These are phyloP conservation scores for Pharus latifolius DNA, from an alignment of 176 grass and related monocot species.

Conservation along the genomic window DNA sequence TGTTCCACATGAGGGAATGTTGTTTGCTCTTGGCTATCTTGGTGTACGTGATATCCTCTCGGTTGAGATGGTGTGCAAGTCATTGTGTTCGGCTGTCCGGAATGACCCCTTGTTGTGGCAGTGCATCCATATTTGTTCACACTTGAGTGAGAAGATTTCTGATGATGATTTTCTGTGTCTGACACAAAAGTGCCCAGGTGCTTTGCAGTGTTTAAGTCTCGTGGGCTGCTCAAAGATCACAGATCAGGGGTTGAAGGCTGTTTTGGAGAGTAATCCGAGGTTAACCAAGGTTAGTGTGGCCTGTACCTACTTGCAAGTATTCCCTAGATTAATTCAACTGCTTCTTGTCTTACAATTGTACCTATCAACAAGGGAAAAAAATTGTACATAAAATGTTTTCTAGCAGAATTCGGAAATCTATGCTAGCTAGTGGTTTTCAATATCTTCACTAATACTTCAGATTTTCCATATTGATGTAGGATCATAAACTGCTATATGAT, in stretches of 20 bases:
- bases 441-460: too few species aligned
- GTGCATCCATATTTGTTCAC: slow-evolving; percentile 43
- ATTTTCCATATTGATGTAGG: too few species aligned
- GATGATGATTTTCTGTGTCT: slow-evolving; percentile 50
- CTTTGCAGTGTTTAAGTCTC: slow-evolving; percentile 48
- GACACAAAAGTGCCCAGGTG: slow-evolving; percentile 33
- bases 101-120: slow-evolving; percentile 44
- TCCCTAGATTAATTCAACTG: not conserved
- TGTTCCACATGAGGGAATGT: slow-evolving; percentile 41
- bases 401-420: too few species aligned
- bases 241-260: slow-evolving; percentile 63
- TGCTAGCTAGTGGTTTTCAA: too few species aligned
- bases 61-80: slow-evolving; percentile 61
- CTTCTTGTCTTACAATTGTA: not conserved
- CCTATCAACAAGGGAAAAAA: not conserved
- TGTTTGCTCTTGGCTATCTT: slow-evolving; percentile 42
- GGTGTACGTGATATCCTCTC: slow-evolving; percentile 54
- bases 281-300: slow-evolving; percentile 66
- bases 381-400: not conserved
- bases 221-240: slow-evolving; percentile 51
- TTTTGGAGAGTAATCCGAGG: slow-evolving; percentile 45
- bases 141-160: slow-evolving; percentile 41
- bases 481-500: too few species aligned
- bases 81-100: slow-evolving; percentile 27
- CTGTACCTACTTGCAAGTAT: slow-evolving; percentile 6